Percentiles rank a stretch among this genome's conserved stretches.
Conservation (phyloP, 306 rosid species). For the Ochetophila trinervis region DNA sequence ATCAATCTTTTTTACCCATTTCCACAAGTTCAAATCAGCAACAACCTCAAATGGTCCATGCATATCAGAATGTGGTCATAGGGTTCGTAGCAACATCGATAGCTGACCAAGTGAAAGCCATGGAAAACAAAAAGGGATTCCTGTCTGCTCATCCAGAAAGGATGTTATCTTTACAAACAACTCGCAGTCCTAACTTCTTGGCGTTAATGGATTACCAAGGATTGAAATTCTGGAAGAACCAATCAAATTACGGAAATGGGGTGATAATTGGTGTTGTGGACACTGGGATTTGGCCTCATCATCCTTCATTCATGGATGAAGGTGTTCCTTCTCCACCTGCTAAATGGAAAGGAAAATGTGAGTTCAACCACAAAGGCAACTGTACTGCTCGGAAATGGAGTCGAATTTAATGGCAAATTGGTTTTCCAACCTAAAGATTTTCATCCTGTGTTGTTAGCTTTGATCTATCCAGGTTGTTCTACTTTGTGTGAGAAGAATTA, state of each 20-base stretch:
- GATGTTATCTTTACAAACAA: conserved; percentile 45
- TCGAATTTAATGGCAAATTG: neutral
- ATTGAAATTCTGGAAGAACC: conserved; percentile 55
- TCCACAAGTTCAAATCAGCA: no score
- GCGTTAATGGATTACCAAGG: conserved; percentile 36
- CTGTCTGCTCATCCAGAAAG: conserved; percentile 13
- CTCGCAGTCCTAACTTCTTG: conserved; percentile 52
- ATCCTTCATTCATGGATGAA: conserved; percentile 60
- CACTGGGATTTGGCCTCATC: conserved; percentile 45
- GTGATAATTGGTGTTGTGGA: conserved; percentile 65
- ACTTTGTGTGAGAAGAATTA: no score
- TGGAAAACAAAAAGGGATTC: no score
- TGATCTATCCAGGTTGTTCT: conserved; percentile 41
- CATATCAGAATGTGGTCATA: no score
- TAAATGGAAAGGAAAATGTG: conserved; percentile 71
- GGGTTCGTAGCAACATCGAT: no score
- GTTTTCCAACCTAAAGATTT: conserved; percentile 26
- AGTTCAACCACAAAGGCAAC: conserved; percentile 34
- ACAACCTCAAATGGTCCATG: no score
- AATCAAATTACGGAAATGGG: conserved; percentile 57
- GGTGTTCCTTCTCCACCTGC: conserved; percentile 62
- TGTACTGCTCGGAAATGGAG: conserved; percentile 43
- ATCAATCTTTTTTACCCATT: no score
- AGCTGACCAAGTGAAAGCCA: no score
- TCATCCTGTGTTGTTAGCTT: conserved; percentile 18